Percentiles rank a stretch among this genome's conserved stretches.
Conservation (phyloP, 179 eudicot species). For the Beta lomatogona region DNA sequence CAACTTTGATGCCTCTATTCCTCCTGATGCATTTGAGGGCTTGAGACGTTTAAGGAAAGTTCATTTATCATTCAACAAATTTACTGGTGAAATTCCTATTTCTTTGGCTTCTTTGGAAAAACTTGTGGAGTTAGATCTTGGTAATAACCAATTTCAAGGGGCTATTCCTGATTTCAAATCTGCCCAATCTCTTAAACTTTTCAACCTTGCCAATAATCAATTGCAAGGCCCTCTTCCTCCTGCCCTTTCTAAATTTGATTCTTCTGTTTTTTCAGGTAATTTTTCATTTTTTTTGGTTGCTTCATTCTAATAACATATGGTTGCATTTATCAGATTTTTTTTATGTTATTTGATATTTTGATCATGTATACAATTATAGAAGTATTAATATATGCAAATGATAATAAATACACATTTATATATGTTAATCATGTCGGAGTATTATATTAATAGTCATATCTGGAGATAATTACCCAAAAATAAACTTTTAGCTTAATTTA, state of each 20-base stretch:
- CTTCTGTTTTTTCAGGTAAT: slow-evolving; percentile 52
- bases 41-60: slow-evolving; percentile 49
- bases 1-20: slow-evolving; percentile 47
- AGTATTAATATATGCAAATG: too few species aligned
- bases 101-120: slow-evolving; percentile 41
- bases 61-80: slow-evolving; percentile 46
- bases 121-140: slow-evolving; percentile 48
- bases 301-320: neutral
- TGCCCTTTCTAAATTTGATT: slow-evolving; percentile 37
- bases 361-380: neutral
- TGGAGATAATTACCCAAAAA: too few species aligned
- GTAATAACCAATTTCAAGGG: slow-evolving; percentile 50
- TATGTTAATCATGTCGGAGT: too few species aligned
- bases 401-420: too few species aligned
- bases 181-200: slow-evolving; percentile 28
- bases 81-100: slow-evolving; percentile 56
- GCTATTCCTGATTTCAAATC: slow-evolving; percentile 44
- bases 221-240: slow-evolving; percentile 66
- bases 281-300: neutral
- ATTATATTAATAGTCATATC: too few species aligned
- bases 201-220: slow-evolving; percentile 58
- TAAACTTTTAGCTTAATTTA: too few species aligned
- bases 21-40: slow-evolving; percentile 47
- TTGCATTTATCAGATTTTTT: neutral
- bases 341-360: too few species aligned